Evolutionary conservation across 495 filamentous ascomycete genomes (phyloP), one percentile per base, ranked within the genome.

Genomic region (Aspergillus ostianus): DNA sequence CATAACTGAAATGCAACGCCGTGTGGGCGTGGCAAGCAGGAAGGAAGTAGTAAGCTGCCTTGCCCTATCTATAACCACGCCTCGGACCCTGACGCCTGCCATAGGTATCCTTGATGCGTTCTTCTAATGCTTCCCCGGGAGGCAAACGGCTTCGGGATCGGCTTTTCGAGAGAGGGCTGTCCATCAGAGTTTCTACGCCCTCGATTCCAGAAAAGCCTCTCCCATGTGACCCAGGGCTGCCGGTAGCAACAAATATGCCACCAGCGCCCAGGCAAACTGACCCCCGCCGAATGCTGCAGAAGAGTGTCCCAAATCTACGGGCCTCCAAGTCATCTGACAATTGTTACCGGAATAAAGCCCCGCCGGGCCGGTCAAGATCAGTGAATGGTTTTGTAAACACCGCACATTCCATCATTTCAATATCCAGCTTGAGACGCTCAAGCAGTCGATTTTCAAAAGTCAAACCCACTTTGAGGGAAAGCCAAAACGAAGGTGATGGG

Each of bases 1-100:
- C 47, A 82, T 92, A 13, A 78, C 81, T 7, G 91, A 94, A 70
- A 91, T 94, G 80, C 88, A 92, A 65, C 80, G 81, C 64, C 85
- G 88, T 57, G 88, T 90, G 6, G 87, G 87, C 19, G 80, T 87
- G 60, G 88, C 88, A 36, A 92, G 88, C 73, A 82, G 86, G 47
- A 86, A 83, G 65, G 84, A 77, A 44, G 59, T 76, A 67, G 79
- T 78, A 62, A 72, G 72, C 72, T 60, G 9, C 17, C 50, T 8
- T n/a, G 6, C 15, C 23, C 21, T 1, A 32, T n/a, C 17, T n/a
- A 30, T 52, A 27, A 0, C n/a, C 19, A 17, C 7, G 6, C n/a
- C 27, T 26, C 1, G 21, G 2, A 10, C 13, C 20, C 21, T 52
- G 21, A 27, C 12, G 27, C 50, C 32, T 7, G 17, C 17, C 2